Percentiles rank a stretch among this genome's conserved stretches.
Conservation (phyloP, 164 flowering plant species). For the Tetracentron sinense region DNA sequence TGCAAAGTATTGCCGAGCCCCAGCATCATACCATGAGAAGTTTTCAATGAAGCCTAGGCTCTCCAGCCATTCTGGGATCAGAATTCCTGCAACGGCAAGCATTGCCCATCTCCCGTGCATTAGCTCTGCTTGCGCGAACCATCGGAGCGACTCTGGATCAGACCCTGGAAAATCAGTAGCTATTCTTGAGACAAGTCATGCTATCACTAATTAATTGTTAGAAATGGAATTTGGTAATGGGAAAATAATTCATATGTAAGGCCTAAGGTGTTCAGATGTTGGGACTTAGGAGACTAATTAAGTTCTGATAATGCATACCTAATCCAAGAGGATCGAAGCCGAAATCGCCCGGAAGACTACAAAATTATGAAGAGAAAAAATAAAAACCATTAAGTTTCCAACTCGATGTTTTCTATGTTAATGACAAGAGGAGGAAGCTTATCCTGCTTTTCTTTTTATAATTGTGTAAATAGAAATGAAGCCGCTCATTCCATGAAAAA, state of each 20-base stretch:
- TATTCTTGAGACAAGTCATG: neutral
- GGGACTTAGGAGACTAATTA: too few relatives aligned
- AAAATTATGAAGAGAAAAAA: neutral
- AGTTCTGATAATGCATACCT: conserved; percentile 58
- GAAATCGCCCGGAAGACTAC: conserved; percentile 92
- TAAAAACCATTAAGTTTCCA: neutral
- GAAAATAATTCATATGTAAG: too few relatives aligned
- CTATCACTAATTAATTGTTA: too few relatives aligned
- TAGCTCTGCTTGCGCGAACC: conserved; percentile 92
- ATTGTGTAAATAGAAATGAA: too few relatives aligned
- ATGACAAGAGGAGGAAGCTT: too few relatives aligned
- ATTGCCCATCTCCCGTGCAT: conserved; percentile 90
- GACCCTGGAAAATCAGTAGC: conserved; percentile 42
- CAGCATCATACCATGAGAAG: conserved; percentile 81
- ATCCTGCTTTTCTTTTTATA: too few relatives aligned
- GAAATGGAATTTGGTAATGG: too few relatives aligned
- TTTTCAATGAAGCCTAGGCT: conserved; percentile 58
- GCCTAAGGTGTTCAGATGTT: too few relatives aligned
- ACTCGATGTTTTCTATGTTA: neutral
- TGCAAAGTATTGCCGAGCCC: conserved; percentile 61
- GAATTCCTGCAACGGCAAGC: conserved; percentile 85
- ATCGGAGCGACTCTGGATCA: conserved; percentile 65
- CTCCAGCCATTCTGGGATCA: conserved; percentile 73
- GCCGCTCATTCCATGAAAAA: too few relatives aligned
- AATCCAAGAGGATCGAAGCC: conserved; percentile 95